Conservation (phyloP, 75 land plant species). For the Isoetes taiwanensis region DNA sequence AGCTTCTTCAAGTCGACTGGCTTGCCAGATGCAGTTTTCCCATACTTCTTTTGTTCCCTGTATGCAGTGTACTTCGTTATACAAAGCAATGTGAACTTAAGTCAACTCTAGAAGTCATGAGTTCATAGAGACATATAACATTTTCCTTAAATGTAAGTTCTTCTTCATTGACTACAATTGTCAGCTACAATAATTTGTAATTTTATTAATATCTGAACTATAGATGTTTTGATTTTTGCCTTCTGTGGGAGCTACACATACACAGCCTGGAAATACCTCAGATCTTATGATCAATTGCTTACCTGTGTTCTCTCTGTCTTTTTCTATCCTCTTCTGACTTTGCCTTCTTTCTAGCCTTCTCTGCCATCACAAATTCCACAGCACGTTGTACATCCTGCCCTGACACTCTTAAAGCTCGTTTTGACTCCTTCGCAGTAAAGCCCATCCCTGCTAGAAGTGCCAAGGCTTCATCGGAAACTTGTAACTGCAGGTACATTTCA, state of each 20-base stretch:
- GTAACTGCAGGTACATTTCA: slow-evolving; percentile 68
- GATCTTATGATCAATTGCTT: not conserved
- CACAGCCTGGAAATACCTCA: too few species aligned
- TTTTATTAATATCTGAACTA: not conserved
- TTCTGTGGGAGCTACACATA: not conserved
- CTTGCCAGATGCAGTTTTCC: slow-evolving; percentile 49
- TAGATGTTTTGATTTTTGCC: not conserved
- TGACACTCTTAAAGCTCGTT: slow-evolving; percentile 69
- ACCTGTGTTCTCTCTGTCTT: slow-evolving; percentile 44
- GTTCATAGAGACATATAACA: not conserved
- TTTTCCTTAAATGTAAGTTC: not conserved
- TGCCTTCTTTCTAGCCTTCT: slow-evolving; percentile 27
- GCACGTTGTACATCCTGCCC: slow-evolving; percentile 65
- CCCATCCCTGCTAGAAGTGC: slow-evolving; percentile 73
- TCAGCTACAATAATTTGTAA: not conserved
- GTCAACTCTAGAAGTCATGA: too few species aligned
- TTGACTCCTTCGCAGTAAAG: slow-evolving; percentile 45
- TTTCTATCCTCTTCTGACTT: slow-evolving; percentile 43
- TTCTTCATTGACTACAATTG: not conserved
- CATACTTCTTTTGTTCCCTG: slow-evolving; percentile 88
- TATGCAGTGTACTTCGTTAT: too few species aligned
- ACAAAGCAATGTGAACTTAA: not conserved
- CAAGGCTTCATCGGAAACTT: slow-evolving; percentile 82
- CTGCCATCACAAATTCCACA: slow-evolving; percentile 61
- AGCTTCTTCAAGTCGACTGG: slow-evolving; percentile 54